phyloP scores from a whole-genome alignment of 2,329 filamentous ascomycete genomes.

The Talaromyces sp. region DNA sequence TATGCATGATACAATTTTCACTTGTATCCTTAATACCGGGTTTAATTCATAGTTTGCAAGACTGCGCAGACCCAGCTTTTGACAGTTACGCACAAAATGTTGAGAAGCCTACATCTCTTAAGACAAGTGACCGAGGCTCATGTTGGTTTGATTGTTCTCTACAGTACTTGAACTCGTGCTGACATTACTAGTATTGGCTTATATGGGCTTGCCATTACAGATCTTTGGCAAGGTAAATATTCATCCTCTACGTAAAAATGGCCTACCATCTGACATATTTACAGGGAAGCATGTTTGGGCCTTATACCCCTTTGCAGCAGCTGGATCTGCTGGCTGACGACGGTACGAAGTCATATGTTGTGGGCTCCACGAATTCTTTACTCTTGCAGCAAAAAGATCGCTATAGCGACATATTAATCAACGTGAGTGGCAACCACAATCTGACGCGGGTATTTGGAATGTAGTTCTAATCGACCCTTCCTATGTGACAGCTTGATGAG shows the following conservation, averaged over 20 bases:
- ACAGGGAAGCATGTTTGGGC: slow-evolving; percentile 91
- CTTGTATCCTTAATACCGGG: slow-evolving; percentile 93
- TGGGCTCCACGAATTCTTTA: slow-evolving; percentile 94
- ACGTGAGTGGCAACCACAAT: slow-evolving; percentile 49
- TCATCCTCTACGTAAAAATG: neutral
- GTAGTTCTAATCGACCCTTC: neutral
- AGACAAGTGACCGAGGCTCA: slow-evolving; percentile 88
- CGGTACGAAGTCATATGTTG: slow-evolving; percentile 94
- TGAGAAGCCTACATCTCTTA: slow-evolving; percentile 77
- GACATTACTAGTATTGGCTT: slow-evolving; percentile 67
- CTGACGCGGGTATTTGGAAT: neutral
- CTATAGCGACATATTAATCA: slow-evolving; percentile 95
- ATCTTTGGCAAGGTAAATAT: slow-evolving; percentile 79
- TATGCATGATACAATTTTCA: slow-evolving; percentile 99
- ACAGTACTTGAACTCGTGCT: slow-evolving; percentile 19
- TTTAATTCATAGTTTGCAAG: slow-evolving; percentile 85
- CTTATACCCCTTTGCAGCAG: slow-evolving; percentile 94
- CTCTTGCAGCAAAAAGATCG: slow-evolving; percentile 91
- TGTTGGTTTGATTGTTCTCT: slow-evolving; percentile 42
- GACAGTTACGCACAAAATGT: slow-evolving; percentile 78
- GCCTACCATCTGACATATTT: no score
- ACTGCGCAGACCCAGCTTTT: slow-evolving; percentile 92
- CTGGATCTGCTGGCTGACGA: slow-evolving; percentile 91
- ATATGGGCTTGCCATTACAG: slow-evolving; percentile 92
- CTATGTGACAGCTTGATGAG: slow-evolving; percentile 69